These are phyloP conservation scores for Ramularia collo-cygni DNA, from an alignment of 2,329 filamentous ascomycete species.

Conservation along the genomic window DNA sequence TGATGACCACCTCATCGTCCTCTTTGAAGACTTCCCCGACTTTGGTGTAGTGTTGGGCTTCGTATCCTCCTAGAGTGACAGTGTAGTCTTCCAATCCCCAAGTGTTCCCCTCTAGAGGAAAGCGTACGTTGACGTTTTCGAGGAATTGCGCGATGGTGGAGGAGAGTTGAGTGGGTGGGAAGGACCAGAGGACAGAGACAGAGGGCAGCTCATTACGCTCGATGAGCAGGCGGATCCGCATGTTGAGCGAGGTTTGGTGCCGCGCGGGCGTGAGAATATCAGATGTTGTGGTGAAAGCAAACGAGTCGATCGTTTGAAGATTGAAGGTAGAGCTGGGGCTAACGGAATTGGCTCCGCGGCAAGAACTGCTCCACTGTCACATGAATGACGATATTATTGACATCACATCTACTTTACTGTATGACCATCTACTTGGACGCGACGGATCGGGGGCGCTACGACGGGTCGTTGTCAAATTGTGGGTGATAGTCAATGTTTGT, in stretches of 20 bases:
- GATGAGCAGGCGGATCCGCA: slow-evolving; percentile 69
- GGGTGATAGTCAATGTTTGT: too few species aligned
- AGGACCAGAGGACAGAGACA: slow-evolving; percentile 64
- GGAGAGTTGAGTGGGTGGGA: slow-evolving; percentile 34
- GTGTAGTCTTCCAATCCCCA: slow-evolving; percentile 90
- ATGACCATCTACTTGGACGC: too few species aligned
- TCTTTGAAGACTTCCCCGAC: slow-evolving; percentile 66
- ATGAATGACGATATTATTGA: too few species aligned
- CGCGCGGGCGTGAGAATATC: too few species aligned
- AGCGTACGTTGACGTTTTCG: slow-evolving; percentile 67
- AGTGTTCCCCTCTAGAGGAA: slow-evolving; percentile 72
- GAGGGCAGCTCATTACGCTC: slow-evolving; percentile 68
- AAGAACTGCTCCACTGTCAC: too few species aligned
- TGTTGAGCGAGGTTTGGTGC: slow-evolving; percentile 22
- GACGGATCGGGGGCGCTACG: too few species aligned
- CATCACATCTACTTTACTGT: too few species aligned
- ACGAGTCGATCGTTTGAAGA: too few species aligned
- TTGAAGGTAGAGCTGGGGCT: too few species aligned
- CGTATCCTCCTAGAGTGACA: slow-evolving; percentile 71
- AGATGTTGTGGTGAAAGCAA: too few species aligned
- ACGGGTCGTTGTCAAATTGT: too few species aligned
- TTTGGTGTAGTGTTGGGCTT: slow-evolving; percentile 79
- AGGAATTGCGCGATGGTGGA: slow-evolving; percentile 68
- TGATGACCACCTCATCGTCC: slow-evolving; percentile 77
- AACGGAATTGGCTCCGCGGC: too few species aligned